These are phyloP conservation scores for Clarireedia homoeocarpa DNA, from an alignment of 2,329 filamentous ascomycete genomes.

Conservation along the genomic window DNA sequence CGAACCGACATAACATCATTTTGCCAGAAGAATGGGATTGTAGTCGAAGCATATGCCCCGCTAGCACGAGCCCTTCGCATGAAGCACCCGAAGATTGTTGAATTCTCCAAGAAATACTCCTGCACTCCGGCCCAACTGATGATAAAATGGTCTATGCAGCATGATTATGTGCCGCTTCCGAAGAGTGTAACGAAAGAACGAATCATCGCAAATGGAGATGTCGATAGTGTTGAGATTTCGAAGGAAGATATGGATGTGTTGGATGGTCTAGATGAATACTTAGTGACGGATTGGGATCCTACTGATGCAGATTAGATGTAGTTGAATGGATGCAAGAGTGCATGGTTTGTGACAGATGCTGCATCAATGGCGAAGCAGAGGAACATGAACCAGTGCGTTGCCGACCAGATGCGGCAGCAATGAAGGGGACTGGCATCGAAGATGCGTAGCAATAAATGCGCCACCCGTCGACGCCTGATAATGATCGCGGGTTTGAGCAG, in stretches of 20 bases:
- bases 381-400: no score
- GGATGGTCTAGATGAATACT: constrained; percentile 60
- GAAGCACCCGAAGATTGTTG: constrained; percentile 54
- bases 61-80: constrained; percentile 65
- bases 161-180: constrained; percentile 63
- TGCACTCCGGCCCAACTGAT: constrained; percentile 68
- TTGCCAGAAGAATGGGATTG: constrained; percentile 58
- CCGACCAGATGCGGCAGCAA: no score
- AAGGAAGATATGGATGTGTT: constrained; percentile 54
- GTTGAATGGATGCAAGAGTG: no score
- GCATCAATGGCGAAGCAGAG: no score
- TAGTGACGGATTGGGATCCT: constrained; percentile 62
- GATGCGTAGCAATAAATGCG: no score
- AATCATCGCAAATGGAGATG: constrained; percentile 56
- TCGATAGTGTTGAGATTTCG: constrained; percentile 53
- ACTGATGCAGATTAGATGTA: constrained; percentile 31
- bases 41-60: constrained; percentile 74
- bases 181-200: constrained; percentile 60
- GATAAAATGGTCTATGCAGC: constrained; percentile 70
- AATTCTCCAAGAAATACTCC: constrained; percentile 57
- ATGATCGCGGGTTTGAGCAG: no score
- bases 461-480: no score
- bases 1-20: constrained; percentile 57
- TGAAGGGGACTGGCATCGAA: no score
- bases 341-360: no score